Percentiles rank a stretch among this genome's conserved stretches.
phyloP scores from a whole-genome alignment of 1,139 yeast genomes.

The Candida smagusa region DNA sequence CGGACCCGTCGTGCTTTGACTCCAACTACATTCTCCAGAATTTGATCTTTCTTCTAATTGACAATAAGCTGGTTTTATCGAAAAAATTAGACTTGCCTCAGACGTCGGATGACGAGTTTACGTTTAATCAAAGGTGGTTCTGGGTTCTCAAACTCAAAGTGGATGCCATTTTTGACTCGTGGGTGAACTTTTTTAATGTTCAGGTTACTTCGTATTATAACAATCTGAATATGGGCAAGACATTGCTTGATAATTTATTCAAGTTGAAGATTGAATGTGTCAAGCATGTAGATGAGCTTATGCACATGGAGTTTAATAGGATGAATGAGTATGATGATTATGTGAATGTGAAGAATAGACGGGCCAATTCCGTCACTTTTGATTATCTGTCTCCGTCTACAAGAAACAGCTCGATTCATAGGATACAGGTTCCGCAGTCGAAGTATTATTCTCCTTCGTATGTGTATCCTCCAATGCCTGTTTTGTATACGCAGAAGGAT shows the following conservation, averaged over 20 bases:
- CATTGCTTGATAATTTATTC: slow-evolving; percentile 12
- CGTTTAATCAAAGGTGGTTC: slow-evolving; percentile 26
- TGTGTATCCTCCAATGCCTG: slow-evolving; percentile 4
- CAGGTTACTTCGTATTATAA: slow-evolving; percentile 9
- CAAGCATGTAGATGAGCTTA: slow-evolving; percentile 18
- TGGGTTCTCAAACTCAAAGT: slow-evolving; percentile 24
- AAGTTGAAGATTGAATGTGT: slow-evolving; percentile 15
- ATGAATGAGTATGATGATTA: slow-evolving; percentile 3
- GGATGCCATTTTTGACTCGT: slow-evolving; percentile 25
- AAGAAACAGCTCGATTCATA: slow-evolving; percentile 7
- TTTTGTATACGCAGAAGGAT: slow-evolving; percentile 5
- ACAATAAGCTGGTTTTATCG: slow-evolving; percentile 13
- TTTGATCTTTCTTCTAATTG: slow-evolving; percentile 13
- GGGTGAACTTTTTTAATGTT: slow-evolving; percentile 19
- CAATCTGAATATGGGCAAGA: slow-evolving; percentile 6
- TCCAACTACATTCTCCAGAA: slow-evolving; percentile 15
- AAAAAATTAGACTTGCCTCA: slow-evolving; percentile 9
- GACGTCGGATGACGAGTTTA: slow-evolving; percentile 16
- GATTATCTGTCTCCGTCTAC: slow-evolving; percentile 2
- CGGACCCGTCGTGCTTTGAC: slow-evolving; percentile 13
- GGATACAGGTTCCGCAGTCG: slow-evolving; percentile 1
- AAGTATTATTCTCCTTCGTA: slow-evolving; percentile 7
- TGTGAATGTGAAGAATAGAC: slow-evolving; percentile 3
- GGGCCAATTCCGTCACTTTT: slow-evolving; percentile 6
- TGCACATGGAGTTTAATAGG: slow-evolving; percentile 11